Base-by-base conservation (phyloP, 148 eudicot species). In the Rhododendron simsii region DNA sequence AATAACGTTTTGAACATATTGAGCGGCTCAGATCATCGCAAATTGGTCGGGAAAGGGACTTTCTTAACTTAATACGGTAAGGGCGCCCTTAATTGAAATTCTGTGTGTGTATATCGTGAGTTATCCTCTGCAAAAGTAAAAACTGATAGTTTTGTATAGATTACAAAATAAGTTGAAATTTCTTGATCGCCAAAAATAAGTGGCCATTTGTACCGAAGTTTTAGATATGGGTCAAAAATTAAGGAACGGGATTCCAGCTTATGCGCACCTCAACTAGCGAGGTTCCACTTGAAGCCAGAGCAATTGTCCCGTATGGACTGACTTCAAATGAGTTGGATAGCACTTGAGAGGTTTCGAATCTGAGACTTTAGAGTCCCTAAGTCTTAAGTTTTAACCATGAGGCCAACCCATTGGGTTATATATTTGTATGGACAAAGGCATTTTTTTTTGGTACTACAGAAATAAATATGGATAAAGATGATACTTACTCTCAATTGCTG, bases 401-500 rank as follows among this genome's bases (percentile, higher is more conserved):
- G 4, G 57, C 18, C 57, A 53, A 47, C 2, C 50, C 12, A 7
- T 47, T 47, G 57, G 20, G 57, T 53, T 53, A 21, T 21, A 6
- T 3, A 61, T 59, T 20, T 63, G 73, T 65, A 63, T 65, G 33
- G 73, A 65, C 14, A 11, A 67, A 26, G 35, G 18, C 61, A 55
- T 16, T 5, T 16, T 5, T 16, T 55, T 55, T 55, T 16, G 23
- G 23, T 55, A 55, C 23, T 18, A 53, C 18, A 55, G 16, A 55
- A 3, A 18, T 16, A 55, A 55, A 16, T 26, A 26, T 26, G 74
- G 74, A 67, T 5, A 67, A 67, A 26, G 35, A 71, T 71, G 76
- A 14, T 14, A 15, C 84, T 85, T 93, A 96, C 99, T 84, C 94
- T 90, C 81, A 96, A 88, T 90, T 94, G 95, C 35, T 91, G 88